Base-by-base conservation (phyloP, 139 green algal genomes). In the Chlorella ohadii region DNA sequence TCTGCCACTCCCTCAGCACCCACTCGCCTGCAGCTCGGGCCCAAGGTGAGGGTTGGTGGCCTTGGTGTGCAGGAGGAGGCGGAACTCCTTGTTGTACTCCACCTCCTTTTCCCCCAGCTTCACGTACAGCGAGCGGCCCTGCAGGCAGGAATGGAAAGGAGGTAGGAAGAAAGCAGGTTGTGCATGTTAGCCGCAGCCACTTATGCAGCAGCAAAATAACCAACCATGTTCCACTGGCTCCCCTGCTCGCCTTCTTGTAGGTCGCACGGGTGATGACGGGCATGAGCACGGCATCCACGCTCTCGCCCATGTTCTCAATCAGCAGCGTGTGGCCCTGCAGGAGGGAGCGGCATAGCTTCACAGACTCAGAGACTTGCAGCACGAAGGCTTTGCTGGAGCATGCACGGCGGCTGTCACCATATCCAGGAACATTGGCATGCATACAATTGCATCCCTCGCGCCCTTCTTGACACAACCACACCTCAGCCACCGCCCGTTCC, bases 31-130 rank as follows among this genome's bases (percentile, higher is more conserved):
- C 55, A 98, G 93, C 90, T 98, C 95, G n/a, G 95, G 95, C 86
- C 93, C 94, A 92, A 96, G 98, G 88, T 98, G 95, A 2, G 95
- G 95, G 85, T 95, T 97, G 78, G 34, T 33, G 1, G 63, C 3
- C 91, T 97, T 97, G 72, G 95, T 98, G 86, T 97, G 92, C 57
- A 97, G 83, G 85, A 94, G 96, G 44, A 97, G 88, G 28, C 93
- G 88, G 92, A 97, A 97, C 80, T 90, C 88, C 34, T 70, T 77
- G 83, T 94, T 87, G 61, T 93, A 93, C 67, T 93, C 86, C 25
- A 97, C 91, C 87, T 98, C 95, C 44, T 88, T 89, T 64, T 98
- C 95, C 2, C 95, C 95, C 56, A 98, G 92, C 84, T 94, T 95
- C 51, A 98, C 92, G 47, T 97, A 87, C 66, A 95, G 66, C 66